Conservation (phyloP, 768 basidiomycete species). For the Kwoniella sp. region DNA sequence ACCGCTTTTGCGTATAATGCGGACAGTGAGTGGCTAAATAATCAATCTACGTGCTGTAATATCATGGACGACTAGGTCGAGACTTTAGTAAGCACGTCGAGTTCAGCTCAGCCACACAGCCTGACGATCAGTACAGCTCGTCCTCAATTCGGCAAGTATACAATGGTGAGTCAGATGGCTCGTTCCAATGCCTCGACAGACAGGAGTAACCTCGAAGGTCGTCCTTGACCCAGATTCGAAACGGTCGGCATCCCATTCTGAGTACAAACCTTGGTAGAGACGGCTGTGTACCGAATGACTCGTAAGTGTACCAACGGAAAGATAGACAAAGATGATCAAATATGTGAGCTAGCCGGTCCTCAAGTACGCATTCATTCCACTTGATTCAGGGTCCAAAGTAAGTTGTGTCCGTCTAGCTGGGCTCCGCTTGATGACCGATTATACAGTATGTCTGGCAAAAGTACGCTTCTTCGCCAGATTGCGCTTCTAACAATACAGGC, state of each 20-base stretch:
- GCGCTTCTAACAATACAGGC: slow-evolving; percentile 80
- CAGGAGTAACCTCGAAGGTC: too few relatives aligned
- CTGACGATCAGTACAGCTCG: slow-evolving; percentile 58
- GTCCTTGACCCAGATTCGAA: slow-evolving; percentile 74
- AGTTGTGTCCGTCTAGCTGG: slow-evolving; percentile 3
- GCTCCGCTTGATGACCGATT: neutral
- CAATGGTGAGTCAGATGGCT: slow-evolving; percentile 28
- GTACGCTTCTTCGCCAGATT: slow-evolving; percentile 84
- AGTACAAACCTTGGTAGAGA: slow-evolving; percentile 67
- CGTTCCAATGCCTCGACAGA: neutral
- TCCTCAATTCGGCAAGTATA: slow-evolving; percentile 57
- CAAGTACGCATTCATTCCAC: slow-evolving; percentile 90
- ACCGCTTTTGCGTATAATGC: slow-evolving; percentile 88
- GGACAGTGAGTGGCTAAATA: too few relatives aligned
- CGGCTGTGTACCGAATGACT: slow-evolving; percentile 78
- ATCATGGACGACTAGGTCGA: too few relatives aligned
- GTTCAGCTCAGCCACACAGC: too few relatives aligned
- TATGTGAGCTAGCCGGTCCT: too few relatives aligned
- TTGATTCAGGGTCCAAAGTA: slow-evolving; percentile 74
- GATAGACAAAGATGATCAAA: neutral
- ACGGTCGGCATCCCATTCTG: slow-evolving; percentile 80
- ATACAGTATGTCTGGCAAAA: slow-evolving; percentile 79
- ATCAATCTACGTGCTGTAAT: too few relatives aligned
- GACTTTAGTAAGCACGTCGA: too few relatives aligned
- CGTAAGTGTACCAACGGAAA: slow-evolving; percentile 54